Conservation (phyloP, 75 land plant genomes). For the Sequoiadendron giganteum region DNA sequence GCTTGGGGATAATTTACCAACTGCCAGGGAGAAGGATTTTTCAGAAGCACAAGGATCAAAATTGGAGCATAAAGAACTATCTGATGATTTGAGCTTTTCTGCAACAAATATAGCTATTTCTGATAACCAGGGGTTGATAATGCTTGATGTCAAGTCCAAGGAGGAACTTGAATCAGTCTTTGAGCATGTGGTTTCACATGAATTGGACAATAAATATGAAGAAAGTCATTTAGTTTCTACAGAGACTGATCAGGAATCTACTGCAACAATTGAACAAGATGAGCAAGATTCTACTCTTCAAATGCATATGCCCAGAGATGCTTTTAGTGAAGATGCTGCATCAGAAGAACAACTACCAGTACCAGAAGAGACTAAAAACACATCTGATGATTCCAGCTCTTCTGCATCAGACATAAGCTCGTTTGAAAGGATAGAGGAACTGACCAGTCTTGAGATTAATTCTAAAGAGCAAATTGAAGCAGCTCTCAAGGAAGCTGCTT, state of each 20-base stretch:
- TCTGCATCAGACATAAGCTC: conserved; percentile 16
- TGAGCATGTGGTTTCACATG: background rate
- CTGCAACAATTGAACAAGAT: background rate
- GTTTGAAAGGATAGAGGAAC: conserved; percentile 1
- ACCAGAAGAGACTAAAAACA: background rate
- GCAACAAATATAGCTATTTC: background rate
- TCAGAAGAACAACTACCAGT: background rate
- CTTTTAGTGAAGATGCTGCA: background rate
- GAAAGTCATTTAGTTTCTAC: background rate
- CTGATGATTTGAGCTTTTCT: background rate
- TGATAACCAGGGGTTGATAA: conserved; percentile 2
- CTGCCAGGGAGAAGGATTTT: background rate
- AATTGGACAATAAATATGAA: background rate
- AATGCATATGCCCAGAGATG: background rate
- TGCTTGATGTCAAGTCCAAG: conserved; percentile 13
- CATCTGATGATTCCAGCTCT: conserved; percentile 13
- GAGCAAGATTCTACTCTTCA: background rate
- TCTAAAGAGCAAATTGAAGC: conserved; percentile 8
- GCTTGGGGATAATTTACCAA: background rate
- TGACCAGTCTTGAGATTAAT: background rate
- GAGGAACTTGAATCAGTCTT: conserved; percentile 8
- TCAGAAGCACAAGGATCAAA: background rate
- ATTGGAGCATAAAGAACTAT: background rate
- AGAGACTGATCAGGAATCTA: background rate
- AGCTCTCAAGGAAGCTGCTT: background rate